Evolutionary conservation across 306 rosid species (phyloP).

Genomic region (Quercus alba): DNA sequence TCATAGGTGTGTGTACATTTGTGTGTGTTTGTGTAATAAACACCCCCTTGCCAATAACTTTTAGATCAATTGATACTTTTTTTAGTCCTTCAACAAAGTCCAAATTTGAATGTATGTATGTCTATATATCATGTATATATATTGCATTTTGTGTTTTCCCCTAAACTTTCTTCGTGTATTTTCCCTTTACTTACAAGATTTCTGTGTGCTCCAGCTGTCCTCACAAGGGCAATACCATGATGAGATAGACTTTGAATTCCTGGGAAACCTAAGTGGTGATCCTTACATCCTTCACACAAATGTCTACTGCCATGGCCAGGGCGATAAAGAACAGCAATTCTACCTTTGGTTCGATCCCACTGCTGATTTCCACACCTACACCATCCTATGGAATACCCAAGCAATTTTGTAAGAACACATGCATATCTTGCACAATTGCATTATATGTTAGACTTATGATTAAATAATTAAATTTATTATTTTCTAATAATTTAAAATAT

Average conservation of each 20-base stretch:
- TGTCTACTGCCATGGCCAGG: conserved; percentile 35
- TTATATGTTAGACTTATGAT: no score
- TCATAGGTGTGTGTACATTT: not conserved
- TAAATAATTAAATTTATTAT: no score
- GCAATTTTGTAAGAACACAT: conserved; percentile 28
- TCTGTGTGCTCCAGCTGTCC: conserved; percentile 22
- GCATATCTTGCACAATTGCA: no score
- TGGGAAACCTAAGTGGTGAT: conserved; percentile 33
- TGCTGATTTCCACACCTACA: conserved; percentile 37
- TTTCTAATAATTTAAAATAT: no score
- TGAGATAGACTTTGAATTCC: conserved; percentile 50
- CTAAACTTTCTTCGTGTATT: no score
- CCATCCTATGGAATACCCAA: conserved; percentile 37
- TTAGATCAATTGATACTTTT: no score
- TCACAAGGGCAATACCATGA: conserved; percentile 32
- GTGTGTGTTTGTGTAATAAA: not conserved
- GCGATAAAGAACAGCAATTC: conserved; percentile 35
- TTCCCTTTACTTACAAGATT: no score
- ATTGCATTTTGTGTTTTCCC: no score
- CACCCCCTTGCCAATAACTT: no score
- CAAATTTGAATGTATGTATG: no score
- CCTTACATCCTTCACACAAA: conserved; percentile 49
- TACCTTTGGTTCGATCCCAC: conserved; percentile 44
- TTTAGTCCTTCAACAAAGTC: no score
- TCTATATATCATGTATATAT: no score